phyloP scores from a whole-genome alignment of 108 stramenopile species.

The Aureococcus anophagefferens region DNA sequence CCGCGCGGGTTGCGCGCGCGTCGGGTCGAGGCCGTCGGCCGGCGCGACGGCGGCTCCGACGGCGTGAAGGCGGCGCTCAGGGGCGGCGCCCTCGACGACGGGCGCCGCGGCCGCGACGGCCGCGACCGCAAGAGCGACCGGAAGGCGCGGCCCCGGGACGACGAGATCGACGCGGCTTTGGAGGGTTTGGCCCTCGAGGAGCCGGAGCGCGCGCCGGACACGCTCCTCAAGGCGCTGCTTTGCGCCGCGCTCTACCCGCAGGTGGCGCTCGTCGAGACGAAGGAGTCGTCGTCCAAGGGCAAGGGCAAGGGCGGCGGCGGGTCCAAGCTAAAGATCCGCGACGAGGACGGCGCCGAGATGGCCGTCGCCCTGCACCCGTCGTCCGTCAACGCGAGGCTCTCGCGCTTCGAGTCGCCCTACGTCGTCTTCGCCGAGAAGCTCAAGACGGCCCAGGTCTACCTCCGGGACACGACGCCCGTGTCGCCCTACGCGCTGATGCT shows the following conservation, averaged over 20 bases:
- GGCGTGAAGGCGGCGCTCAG: not conserved
- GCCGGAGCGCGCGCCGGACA: not conserved
- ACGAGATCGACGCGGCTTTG: not conserved
- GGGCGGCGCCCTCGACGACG: not conserved
- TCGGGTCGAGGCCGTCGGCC: not conserved
- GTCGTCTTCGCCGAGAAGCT: constrained; percentile 45
- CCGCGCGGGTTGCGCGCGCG: not conserved
- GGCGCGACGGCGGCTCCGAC: not conserved
- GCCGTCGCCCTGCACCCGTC: constrained; percentile 5
- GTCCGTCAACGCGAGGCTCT: not conserved
- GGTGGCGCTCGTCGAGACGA: not conserved
- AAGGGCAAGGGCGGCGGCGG: constrained; percentile 1
- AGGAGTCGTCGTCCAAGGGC: not conserved
- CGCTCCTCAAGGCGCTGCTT: constrained; percentile 6
- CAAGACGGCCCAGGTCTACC: constrained; percentile 40
- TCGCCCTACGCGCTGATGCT: constrained; percentile 46
- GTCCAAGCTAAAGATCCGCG: not conserved
- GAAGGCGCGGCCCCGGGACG: not conserved
- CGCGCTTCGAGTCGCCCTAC: constrained; percentile 15
- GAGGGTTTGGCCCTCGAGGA: too few relatives aligned
- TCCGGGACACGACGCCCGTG: constrained; percentile 47
- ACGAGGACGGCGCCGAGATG: not conserved
- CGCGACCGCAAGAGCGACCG: not conserved
- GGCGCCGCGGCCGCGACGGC: not conserved
- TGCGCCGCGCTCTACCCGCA: constrained; percentile 12